Evolutionary conservation across 176 grass and related monocot genomes (phyloP).

Genomic region (Oryza punctata): DNA sequence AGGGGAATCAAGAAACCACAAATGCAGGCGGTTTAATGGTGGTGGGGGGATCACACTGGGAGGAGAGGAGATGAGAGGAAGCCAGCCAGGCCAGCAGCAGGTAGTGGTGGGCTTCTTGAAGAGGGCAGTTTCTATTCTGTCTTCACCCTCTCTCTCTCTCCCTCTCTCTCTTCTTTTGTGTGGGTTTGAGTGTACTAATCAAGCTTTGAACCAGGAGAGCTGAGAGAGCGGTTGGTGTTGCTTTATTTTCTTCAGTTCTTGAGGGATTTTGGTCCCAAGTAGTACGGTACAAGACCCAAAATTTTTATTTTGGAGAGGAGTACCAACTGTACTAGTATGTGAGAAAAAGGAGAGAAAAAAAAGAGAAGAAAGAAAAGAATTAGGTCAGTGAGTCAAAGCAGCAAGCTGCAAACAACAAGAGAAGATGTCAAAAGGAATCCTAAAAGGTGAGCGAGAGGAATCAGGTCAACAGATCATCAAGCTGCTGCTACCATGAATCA

Average conservation of each 20-base stretch:
- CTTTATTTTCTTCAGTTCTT: background rate
- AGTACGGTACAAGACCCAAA: background rate
- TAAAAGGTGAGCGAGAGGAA: background rate
- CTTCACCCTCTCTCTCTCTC: slow-evolving; percentile 13
- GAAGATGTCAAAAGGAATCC: background rate
- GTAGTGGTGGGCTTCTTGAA: slow-evolving; percentile 16
- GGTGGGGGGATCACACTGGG: slow-evolving; percentile 10
- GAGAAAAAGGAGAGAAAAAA: background rate
- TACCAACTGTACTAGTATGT: slow-evolving; percentile 12
- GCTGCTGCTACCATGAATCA: background rate
- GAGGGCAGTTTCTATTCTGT: slow-evolving; percentile 73
- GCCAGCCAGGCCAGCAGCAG: background rate
- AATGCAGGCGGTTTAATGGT: slow-evolving; percentile 51
- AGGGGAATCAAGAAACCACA: slow-evolving; percentile 37
- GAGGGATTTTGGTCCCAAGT: background rate
- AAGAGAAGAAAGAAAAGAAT: background rate
- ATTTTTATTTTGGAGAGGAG: background rate
- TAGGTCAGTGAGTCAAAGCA: background rate
- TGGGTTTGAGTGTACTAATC: slow-evolving; percentile 33
- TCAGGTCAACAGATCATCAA: background rate
- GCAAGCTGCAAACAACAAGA: slow-evolving; percentile 7
- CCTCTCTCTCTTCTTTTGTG: background rate
- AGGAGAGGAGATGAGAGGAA: background rate
- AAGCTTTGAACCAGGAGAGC: slow-evolving; percentile 5
- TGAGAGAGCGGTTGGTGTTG: slow-evolving; percentile 26